phyloP scores from a whole-genome alignment of 2,329 filamentous ascomycete species.

The Talaromyces sp. region DNA sequence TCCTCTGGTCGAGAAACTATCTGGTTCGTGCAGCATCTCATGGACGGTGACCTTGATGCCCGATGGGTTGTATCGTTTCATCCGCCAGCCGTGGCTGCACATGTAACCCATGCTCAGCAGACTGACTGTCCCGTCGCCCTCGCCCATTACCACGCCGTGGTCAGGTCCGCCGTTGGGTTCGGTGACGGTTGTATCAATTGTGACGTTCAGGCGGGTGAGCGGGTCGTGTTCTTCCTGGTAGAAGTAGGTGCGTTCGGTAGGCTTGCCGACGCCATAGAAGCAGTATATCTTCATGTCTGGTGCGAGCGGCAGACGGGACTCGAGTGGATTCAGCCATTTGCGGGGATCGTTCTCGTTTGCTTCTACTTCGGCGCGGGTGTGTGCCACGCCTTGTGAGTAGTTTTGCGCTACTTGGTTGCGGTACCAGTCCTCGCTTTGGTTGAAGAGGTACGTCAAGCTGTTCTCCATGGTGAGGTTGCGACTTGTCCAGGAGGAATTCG shows the following conservation, averaged over 20 bases:
- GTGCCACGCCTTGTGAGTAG: slow-evolving; percentile 87
- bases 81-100: slow-evolving; percentile 92
- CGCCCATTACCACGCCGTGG: slow-evolving; percentile 90
- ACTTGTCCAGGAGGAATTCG: slow-evolving; percentile 58
- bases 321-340: slow-evolving; percentile 97
- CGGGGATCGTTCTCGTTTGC: slow-evolving; percentile 69
- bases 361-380: slow-evolving; percentile 74
- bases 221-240: slow-evolving; percentile 71
- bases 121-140: slow-evolving; percentile 94
- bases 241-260: slow-evolving; percentile 88
- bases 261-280: slow-evolving; percentile 92
- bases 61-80: slow-evolving; percentile 90
- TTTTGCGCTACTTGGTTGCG: slow-evolving; percentile 64
- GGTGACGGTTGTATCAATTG: slow-evolving; percentile 52
- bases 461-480: slow-evolving; percentile 77
- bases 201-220: slow-evolving; percentile 54
- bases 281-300: slow-evolving; percentile 93
- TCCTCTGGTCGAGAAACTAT: slow-evolving; percentile 78
- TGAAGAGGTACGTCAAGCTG: slow-evolving; percentile 73
- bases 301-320: slow-evolving; percentile 79
- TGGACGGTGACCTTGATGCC: slow-evolving; percentile 76
- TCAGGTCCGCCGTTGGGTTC: slow-evolving; percentile 52
- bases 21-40: slow-evolving; percentile 96
- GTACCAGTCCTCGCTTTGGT: slow-evolving; percentile 83
- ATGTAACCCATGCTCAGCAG: slow-evolving; percentile 92